phyloP scores from a whole-genome alignment of 176 grass and related monocot species.

The Phoenix roebelenii region DNA sequence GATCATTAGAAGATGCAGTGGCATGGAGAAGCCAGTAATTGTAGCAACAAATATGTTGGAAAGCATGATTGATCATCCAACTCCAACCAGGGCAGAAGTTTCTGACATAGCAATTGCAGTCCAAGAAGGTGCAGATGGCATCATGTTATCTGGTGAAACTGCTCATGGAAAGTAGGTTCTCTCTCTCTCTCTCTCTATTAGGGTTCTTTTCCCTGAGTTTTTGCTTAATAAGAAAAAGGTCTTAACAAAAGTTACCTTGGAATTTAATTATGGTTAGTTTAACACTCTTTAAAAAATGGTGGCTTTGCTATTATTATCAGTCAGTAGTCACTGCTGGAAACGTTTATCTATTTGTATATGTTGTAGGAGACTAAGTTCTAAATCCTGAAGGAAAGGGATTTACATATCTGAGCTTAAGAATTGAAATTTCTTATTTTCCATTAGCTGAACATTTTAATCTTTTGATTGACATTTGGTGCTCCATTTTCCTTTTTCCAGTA shows the following conservation, averaged over 20 bases:
- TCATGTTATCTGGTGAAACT: slow-evolving; percentile 97
- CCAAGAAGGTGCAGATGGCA: slow-evolving; percentile 81
- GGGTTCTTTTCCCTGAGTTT: not conserved
- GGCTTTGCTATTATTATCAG: no score
- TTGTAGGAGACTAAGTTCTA: no score
- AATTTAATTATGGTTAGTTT: no score
- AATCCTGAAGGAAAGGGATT: no score
- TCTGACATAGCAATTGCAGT: slow-evolving; percentile 95
- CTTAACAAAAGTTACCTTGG: no score
- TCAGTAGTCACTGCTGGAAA: no score
- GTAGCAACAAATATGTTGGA: slow-evolving; percentile 98
- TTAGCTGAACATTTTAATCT: slow-evolving; percentile 4
- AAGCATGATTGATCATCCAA: slow-evolving; percentile 97
- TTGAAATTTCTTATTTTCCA: no score
- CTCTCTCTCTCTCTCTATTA: not conserved
- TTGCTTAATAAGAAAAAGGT: not conserved
- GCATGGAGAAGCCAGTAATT: slow-evolving; percentile 88
- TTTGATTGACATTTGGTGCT: no score
- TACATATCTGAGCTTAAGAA: no score
- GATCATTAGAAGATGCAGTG: slow-evolving; percentile 68
- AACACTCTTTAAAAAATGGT: no score
- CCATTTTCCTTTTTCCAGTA: no score
- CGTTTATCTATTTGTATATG: no score
- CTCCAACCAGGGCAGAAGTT: slow-evolving; percentile 89
- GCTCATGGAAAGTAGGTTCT: slow-evolving; percentile 86